Base-by-base conservation (phyloP, 2,329 filamentous ascomycete species). In the Beauveria caledonica region DNA sequence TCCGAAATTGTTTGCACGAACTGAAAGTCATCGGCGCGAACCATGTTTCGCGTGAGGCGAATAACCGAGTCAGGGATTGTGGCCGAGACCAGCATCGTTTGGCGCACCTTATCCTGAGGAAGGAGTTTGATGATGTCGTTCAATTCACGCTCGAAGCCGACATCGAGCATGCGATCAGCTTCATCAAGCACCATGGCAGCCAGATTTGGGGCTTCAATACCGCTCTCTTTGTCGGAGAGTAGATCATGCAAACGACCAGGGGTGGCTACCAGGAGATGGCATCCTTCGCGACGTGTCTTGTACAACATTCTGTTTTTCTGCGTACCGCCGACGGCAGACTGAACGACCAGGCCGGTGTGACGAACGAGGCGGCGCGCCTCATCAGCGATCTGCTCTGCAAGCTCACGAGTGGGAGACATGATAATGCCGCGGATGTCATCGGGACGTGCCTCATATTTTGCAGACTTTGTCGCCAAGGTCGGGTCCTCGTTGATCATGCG, bases 81-180 rank as follows among this genome's bases (percentile, higher is more conserved):
- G 49, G 94, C 94, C 15, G 93, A 97, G 73, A 96, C 97, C 74
- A 99, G 87, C 68, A 99, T 85, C 7, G 92, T 97, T 73, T 99
- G 94, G 54, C 93, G 86, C 58, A 88, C 80, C 62, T 87, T 83
- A 57, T 86, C 73, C 51, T 81, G 75, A 3, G 93, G 93, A 10
- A 97, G 80, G 48, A 75, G 69, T 0, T 70, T 62, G 60, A 85
- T 75, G 60, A 93, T 90, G 1, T 82, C 72, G 54, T 79, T 74
- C 55, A 93, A 80, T 60, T 86, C 86, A 40, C 78, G 77, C 60
- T 86, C 79, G 68, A 93, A 93, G 2, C 89, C 94, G 80, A 96
- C 94, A 77, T 99, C 94, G 71, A 99, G 83, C 90, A 99, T 97
- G 68, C 94, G 90, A 76, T 99, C 94, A 68, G 94, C 94, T 80